Evolutionary conservation across 2,329 filamentous ascomycete species (phyloP).

Genomic region (Blumeriella jaapii): DNA sequence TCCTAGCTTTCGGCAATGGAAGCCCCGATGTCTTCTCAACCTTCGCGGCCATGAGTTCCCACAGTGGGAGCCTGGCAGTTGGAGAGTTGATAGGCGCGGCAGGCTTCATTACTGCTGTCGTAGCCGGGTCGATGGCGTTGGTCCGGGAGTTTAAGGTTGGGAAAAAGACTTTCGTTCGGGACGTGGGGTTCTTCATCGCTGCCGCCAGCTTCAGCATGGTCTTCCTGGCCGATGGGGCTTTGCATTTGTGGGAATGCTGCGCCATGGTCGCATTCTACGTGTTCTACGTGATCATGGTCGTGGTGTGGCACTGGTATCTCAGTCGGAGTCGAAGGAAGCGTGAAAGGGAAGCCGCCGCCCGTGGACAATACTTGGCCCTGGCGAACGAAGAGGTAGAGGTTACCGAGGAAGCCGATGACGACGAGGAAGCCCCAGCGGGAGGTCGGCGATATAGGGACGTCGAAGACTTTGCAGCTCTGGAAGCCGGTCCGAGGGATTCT

Average conservation of each 20-base stretch:
- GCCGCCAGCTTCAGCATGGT: conserved; percentile 79
- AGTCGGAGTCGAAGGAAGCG: conserved; percentile 47
- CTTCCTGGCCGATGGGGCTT: conserved; percentile 72
- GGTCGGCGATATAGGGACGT: conserved; percentile 22
- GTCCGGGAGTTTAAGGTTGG: conserved; percentile 92
- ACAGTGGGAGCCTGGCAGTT: conserved; percentile 92
- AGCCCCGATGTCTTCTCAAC: conserved; percentile 98
- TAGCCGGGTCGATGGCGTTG: conserved; percentile 92
- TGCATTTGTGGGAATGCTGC: conserved; percentile 81
- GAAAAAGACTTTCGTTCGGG: conserved; percentile 78
- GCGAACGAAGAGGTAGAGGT: conserved; percentile 41
- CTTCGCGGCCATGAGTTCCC: conserved; percentile 93
- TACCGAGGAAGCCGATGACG: conserved; percentile 51
- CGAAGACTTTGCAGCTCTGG: conserved; percentile 26
- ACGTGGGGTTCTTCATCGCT: conserved; percentile 84
- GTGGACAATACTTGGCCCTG: conserved; percentile 60
- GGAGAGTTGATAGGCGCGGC: conserved; percentile 93
- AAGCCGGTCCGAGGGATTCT: conserved; percentile 26
- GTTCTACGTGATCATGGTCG: conserved; percentile 81
- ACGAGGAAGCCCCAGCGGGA: conserved; percentile 36
- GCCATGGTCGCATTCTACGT: conserved; percentile 85
- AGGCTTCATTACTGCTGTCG: conserved; percentile 90
- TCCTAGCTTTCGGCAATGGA: conserved; percentile 93
- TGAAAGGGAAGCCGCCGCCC: conserved; percentile 57
- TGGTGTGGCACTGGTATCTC: conserved; percentile 84